A percentile compares a stretch with the other conserved stretches of the same genome.
phyloP scores from a whole-genome alignment of 2,329 filamentous ascomycete species.

The Penicillium sp. region DNA sequence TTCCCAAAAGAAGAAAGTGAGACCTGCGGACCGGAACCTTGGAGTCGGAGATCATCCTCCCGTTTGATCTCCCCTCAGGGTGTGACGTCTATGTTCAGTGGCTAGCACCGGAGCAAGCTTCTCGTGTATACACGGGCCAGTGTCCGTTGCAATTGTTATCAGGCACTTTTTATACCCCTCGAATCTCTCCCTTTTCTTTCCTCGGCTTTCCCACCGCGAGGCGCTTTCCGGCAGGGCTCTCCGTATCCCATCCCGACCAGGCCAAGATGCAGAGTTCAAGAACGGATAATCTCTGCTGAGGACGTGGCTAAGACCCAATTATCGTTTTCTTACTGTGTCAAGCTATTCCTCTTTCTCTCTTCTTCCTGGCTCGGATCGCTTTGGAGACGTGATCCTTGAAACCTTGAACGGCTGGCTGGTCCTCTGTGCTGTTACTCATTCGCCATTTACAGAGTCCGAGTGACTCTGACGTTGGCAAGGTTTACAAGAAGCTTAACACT shows the following conservation, averaged over 20 bases:
- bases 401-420: slow-evolving; percentile 28
- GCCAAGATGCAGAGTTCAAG: slow-evolving; percentile 45
- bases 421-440: slow-evolving; percentile 28
- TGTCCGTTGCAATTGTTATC: slow-evolving; percentile 24
- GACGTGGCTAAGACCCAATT: slow-evolving; percentile 35
- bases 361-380: slow-evolving; percentile 31
- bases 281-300: slow-evolving; percentile 37
- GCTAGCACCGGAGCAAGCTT: slow-evolving; percentile 14
- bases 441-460: slow-evolving; percentile 36
- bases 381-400: slow-evolving; percentile 24
- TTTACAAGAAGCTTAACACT: slow-evolving; percentile 25
- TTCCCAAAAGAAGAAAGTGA: slow-evolving; percentile 20
- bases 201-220: slow-evolving; percentile 26
- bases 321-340: slow-evolving; percentile 26
- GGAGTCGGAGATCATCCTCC: slow-evolving; percentile 18
- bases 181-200: slow-evolving; percentile 13
- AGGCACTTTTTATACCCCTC: slow-evolving; percentile 11
- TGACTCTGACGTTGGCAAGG: slow-evolving; percentile 36
- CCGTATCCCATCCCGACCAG: slow-evolving; percentile 36
- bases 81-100: slow-evolving; percentile 21
- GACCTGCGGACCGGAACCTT: slow-evolving; percentile 13
- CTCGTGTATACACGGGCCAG: slow-evolving; percentile 19
- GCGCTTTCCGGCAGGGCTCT: slow-evolving; percentile 41
- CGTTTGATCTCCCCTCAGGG: slow-evolving; percentile 9
- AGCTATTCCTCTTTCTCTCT: slow-evolving; percentile 28